A percentile compares a stretch with the other conserved stretches of the same genome.
These are phyloP conservation scores for Eimeria necatrix DNA, from an alignment of 169 alveolate species.

Conservation along the genomic window DNA sequence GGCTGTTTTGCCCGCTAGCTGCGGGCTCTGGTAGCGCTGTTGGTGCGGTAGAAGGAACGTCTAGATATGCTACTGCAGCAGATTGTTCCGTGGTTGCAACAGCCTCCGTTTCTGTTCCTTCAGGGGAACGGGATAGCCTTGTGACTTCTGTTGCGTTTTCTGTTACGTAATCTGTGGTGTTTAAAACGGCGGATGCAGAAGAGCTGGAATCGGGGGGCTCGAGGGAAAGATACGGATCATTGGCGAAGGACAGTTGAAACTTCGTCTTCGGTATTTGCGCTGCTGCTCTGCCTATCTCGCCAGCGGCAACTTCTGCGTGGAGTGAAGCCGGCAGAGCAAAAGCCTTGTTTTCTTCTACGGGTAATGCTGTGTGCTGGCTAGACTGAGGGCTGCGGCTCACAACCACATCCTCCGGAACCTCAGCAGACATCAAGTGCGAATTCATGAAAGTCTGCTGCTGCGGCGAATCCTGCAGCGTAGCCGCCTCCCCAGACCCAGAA, in stretches of 20 bases:
- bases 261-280: background rate
- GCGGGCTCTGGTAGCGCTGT: too few species aligned
- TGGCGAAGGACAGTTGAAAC: constrained; percentile 18
- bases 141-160: background rate
- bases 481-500: background rate
- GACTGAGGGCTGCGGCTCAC: background rate
- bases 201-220: background rate
- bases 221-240: background rate
- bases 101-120: background rate
- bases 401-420: constrained; percentile 8
- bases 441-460: constrained; percentile 18
- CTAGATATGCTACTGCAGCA: background rate
- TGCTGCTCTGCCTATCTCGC: background rate
- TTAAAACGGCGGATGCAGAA: background rate
- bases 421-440: background rate
- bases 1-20: too few species aligned
- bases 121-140: background rate
- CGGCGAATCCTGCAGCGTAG: constrained; percentile 13
- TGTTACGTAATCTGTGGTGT: background rate
- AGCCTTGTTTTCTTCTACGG: background rate
- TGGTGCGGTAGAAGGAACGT: too few species aligned
- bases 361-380: background rate
- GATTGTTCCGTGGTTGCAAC: background rate
- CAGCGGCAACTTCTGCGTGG: background rate
- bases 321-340: background rate